Conservation (phyloP, 768 basidiomycete species). For the Rhodotorula diobovata region DNA sequence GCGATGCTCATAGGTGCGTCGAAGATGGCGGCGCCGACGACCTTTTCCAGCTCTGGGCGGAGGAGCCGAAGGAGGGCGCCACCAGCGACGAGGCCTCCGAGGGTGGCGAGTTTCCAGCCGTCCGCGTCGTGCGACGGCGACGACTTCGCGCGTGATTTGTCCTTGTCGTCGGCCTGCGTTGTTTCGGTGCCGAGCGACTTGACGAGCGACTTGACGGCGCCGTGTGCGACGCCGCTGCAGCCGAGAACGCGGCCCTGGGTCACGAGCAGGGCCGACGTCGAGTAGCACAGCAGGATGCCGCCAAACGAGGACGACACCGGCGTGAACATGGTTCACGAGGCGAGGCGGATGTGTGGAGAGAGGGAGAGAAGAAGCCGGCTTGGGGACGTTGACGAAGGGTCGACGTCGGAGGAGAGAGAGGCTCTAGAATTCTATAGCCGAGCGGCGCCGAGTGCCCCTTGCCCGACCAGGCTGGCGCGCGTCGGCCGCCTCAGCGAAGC, state of each 20-base stretch:
- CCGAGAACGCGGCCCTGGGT: conserved; percentile 46
- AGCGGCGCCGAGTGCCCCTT: too few species aligned
- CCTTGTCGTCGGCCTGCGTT: background rate
- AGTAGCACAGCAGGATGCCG: conserved; percentile 45
- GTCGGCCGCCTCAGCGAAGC: too few species aligned
- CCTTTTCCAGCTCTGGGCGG: background rate
- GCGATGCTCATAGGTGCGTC: conserved; percentile 28
- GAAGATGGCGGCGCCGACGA: conserved; percentile 17
- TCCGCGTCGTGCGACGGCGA: background rate
- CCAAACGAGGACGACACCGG: conserved; percentile 41
- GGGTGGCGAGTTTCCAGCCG: conserved; percentile 10
- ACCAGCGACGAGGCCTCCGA: conserved; percentile 7
- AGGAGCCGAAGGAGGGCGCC: background rate
- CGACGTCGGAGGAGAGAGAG: too few species aligned
- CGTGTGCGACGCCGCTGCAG: conserved; percentile 46
- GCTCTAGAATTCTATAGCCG: too few species aligned
- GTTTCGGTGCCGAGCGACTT: background rate
- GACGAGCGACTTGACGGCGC: conserved; percentile 17
- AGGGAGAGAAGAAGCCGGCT: background rate
- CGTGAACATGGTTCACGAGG: conserved; percentile 12
- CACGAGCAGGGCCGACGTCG: conserved; percentile 45
- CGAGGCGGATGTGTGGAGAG: too few species aligned
- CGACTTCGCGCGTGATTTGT: too few species aligned
- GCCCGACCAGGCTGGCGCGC: too few species aligned
- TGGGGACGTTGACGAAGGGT: background rate